phyloP scores from a whole-genome alignment of 1,284 basidiomycete species.

The Trichosporon sp. region DNA sequence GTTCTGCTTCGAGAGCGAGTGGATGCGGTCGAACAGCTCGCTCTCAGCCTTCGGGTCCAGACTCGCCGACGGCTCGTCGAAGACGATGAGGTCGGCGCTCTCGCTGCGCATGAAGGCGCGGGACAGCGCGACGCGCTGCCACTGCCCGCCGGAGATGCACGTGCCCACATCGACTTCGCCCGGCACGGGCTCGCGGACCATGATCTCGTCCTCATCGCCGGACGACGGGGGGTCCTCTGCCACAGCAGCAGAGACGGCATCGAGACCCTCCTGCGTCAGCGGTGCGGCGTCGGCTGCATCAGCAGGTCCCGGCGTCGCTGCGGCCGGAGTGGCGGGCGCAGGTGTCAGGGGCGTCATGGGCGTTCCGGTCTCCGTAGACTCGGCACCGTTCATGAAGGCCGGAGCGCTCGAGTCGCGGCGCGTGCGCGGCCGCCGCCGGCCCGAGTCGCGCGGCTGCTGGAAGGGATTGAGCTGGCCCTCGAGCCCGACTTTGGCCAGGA shows the following conservation, averaged over 20 bases:
- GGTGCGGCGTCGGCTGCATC: not conserved
- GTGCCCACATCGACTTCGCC: not conserved
- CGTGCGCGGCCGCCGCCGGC: not conserved
- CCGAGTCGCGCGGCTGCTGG: not conserved
- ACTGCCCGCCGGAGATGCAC: slow-evolving; percentile 51
- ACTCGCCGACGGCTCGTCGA: slow-evolving; percentile 55
- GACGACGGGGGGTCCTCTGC: not conserved
- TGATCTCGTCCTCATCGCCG: not conserved
- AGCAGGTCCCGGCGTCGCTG: not conserved
- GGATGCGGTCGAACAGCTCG: slow-evolving; percentile 58
- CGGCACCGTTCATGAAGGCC: not conserved
- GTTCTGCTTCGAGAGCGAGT: slow-evolving; percentile 34
- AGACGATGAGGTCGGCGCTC: slow-evolving; percentile 55
- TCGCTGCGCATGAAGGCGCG: slow-evolving; percentile 66
- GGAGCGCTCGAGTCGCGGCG: not conserved
- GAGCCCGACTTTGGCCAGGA: slow-evolving; percentile 22
- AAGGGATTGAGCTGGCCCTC: slow-evolving; percentile 7
- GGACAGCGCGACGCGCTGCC: slow-evolving; percentile 76
- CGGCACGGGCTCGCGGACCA: not conserved
- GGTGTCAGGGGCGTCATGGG: too few species aligned
- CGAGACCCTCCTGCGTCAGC: not conserved
- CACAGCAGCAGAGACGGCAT: not conserved
- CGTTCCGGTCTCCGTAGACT: not conserved
- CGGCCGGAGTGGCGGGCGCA: not conserved
- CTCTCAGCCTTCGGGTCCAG: slow-evolving; percentile 69